These are phyloP conservation scores for Blastocystis sp. DNA, from an alignment of 352 stramenopile genomes.

Conservation along the genomic window DNA sequence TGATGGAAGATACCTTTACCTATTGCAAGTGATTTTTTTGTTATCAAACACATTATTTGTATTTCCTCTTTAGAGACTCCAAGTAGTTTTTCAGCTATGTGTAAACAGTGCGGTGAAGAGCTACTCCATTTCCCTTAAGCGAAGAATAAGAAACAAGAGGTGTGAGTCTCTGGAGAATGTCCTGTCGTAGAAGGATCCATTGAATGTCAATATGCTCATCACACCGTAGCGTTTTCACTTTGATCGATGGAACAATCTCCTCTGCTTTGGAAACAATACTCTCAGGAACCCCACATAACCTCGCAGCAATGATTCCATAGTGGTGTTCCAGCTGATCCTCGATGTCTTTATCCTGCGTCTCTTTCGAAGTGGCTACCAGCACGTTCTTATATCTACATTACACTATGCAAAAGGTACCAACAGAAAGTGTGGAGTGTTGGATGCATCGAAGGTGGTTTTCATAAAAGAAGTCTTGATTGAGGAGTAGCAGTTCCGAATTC, in stretches of 20 bases:
- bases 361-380: neutral
- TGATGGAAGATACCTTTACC: neutral
- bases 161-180: neutral
- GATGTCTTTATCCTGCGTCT: neutral
- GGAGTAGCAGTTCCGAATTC: neutral
- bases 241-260: neutral
- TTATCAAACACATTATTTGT: neutral
- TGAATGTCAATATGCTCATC: neutral
- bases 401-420: neutral
- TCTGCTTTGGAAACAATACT: neutral
- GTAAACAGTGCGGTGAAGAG: neutral
- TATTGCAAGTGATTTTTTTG: neutral
- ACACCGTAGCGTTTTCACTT: conserved; percentile 5
- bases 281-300: neutral
- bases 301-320: conserved; percentile 8
- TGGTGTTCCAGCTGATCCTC: neutral
- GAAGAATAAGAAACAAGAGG: neutral
- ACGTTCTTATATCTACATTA: conserved; percentile 2
- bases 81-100: conserved; percentile 2
- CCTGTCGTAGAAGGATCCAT: neutral
- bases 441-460: neutral
- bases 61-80: conserved; percentile 3
- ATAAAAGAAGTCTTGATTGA: neutral
- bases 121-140: conserved; percentile 2
- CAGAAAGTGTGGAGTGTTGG: neutral